Conservation (phyloP, 1,284 basidiomycete species). For the Boletus smithii region DNA sequence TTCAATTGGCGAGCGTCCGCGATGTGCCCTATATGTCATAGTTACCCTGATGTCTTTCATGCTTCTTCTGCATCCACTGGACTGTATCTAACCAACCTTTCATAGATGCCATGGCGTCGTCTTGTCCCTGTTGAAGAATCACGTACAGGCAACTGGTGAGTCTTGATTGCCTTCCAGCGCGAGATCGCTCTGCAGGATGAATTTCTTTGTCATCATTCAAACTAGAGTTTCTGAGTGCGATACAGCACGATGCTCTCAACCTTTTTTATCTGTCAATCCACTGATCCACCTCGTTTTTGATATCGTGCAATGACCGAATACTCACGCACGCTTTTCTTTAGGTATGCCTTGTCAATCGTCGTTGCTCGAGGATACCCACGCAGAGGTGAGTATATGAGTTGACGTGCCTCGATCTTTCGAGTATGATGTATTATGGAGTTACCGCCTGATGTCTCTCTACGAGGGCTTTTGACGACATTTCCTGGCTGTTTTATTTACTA, state of each 20-base stretch:
- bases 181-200: slow-evolving; percentile 48
- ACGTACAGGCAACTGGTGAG: slow-evolving; percentile 5
- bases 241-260: slow-evolving; percentile 61
- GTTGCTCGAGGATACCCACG: neutral
- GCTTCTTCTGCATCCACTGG: slow-evolving; percentile 3
- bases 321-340: slow-evolving; percentile 9
- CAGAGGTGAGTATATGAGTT: slow-evolving; percentile 10
- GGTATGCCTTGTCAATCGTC: neutral
- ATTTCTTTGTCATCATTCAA: slow-evolving; percentile 58
- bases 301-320: neutral
- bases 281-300: slow-evolving; percentile 42
- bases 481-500: slow-evolving; percentile 18
- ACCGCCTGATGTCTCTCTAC: slow-evolving; percentile 26
- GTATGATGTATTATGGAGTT: slow-evolving; percentile 37
- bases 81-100: slow-evolving; percentile 10
- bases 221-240: slow-evolving; percentile 84
- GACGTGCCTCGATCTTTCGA: neutral
- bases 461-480: slow-evolving; percentile 22
- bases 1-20: slow-evolving; percentile 47
- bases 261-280: slow-evolving; percentile 56
- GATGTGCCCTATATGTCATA: slow-evolving; percentile 69
- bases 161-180: slow-evolving; percentile 5
- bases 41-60: slow-evolving; percentile 77
- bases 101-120: slow-evolving; percentile 1
- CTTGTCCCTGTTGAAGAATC: neutral